phyloP scores from a whole-genome alignment of 2,329 filamentous ascomycete genomes.

The Fusarium torreyae region DNA sequence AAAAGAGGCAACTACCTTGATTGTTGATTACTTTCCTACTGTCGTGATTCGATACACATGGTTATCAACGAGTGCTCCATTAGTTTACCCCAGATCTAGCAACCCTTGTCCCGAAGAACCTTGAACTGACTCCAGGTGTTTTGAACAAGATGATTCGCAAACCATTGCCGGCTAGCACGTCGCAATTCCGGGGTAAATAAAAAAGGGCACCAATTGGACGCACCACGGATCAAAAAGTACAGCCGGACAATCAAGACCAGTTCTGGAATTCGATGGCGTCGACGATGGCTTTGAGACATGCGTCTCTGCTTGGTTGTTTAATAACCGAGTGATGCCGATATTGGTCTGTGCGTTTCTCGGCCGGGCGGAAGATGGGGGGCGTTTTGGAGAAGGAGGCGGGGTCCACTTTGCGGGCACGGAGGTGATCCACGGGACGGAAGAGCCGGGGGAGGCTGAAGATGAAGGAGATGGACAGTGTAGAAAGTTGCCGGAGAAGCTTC shows the following conservation, averaged over 20 bases:
- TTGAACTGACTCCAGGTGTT: background rate
- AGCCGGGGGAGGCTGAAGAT: conserved; percentile 35
- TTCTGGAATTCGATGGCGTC: conserved; percentile 7
- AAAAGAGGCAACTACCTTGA: background rate
- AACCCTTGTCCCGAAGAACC: background rate
- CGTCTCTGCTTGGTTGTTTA: background rate
- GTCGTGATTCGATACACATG: background rate
- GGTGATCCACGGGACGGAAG: conserved; percentile 33
- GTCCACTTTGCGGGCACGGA: conserved; percentile 28
- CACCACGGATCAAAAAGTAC: no score
- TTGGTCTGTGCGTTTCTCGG: conserved; percentile 45
- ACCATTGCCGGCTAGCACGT: conserved; percentile 40
- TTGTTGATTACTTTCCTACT: background rate
- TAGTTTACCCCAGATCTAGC: conserved; percentile 18
- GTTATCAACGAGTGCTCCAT: background rate
- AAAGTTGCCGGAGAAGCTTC: background rate
- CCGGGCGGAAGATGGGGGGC: conserved; percentile 40
- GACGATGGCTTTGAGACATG: background rate
- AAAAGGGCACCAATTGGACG: background rate
- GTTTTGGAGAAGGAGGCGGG: conserved; percentile 25
- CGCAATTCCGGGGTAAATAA: conserved; percentile 37
- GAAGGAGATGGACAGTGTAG: background rate
- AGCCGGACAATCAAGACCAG: background rate
- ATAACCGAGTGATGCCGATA: conserved; percentile 45
- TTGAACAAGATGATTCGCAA: conserved; percentile 32